Evolutionary conservation across 257 asterid genomes (phyloP), one percentile per base, ranked within the genome.

Genomic region (Hygrophila difformis): DNA sequence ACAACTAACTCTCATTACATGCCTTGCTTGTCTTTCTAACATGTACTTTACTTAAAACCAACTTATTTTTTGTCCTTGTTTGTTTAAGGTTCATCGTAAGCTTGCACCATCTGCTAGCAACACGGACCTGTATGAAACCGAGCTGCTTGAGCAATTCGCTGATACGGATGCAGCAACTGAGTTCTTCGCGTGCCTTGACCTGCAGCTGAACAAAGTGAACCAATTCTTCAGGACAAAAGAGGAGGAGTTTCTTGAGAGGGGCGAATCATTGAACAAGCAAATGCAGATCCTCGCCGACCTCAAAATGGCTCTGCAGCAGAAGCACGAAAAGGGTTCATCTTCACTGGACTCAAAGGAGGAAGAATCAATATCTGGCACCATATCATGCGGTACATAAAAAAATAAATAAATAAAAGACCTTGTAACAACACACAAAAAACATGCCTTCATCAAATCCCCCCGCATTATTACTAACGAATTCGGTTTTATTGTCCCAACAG

Each of bases 171-270:
- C 89, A 1, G 84, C 93, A 1, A 55, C 29, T 12, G 94, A 84
- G 53, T 88, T 88, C 46, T 88, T 88, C 41, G 55, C 77, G 2
- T 77, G 78, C 11, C 65, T 88, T 43, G 97, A 88, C 56, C 65
- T 52, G 15, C 97, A 88, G 64, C 93, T 88, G 7, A 88, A 84
- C 67, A 88, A 88, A 66, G 97, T 88, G 68, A 88, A 84, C 60
- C 82, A 78, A 29, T 88, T 88, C 53, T 88, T 67, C 18, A 66
- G 64, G 35, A 60, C 70, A 1, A 88, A 88, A 42, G 95, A 88
- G 61, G 74, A 57, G n/a, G 97, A 88, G 74, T 81, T 84, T 51
- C 63, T 84, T 11, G 97, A 84, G 28, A 70, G 95, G 28, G 94
- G 87, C 0, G 84, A 81, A 4, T 75, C 76, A 8, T 56, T 88